Evolutionary conservation across 208 protist genomes (phyloP).

Genomic region (Sergeia podlipaevii): DNA sequence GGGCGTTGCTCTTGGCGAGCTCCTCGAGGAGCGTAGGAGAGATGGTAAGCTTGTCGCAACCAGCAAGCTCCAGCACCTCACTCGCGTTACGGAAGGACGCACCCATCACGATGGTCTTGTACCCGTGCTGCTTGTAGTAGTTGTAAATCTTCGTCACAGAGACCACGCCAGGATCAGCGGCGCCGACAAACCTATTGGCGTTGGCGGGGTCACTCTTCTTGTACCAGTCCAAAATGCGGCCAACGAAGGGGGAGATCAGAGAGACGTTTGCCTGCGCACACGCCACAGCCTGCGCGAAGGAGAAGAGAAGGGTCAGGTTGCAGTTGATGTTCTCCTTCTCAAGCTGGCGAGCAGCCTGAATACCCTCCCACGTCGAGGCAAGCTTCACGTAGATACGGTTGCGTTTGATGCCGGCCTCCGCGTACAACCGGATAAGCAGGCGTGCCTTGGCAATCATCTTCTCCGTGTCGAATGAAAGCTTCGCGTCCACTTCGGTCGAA

Average conservation of each 20-base stretch:
- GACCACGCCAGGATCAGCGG: slow-evolving; percentile 93
- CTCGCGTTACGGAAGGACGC: slow-evolving; percentile 95
- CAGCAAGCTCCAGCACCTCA: slow-evolving; percentile 93
- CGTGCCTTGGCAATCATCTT: slow-evolving; percentile 92
- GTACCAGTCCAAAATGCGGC: slow-evolving; percentile 97
- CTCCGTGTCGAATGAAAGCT: slow-evolving; percentile 95
- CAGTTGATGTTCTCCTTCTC: slow-evolving; percentile 96
- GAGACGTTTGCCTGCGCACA: slow-evolving; percentile 94
- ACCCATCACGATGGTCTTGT: slow-evolving; percentile 97
- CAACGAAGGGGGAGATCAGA: slow-evolving; percentile 97
- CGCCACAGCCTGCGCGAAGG: slow-evolving; percentile 92
- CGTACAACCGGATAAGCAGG: slow-evolving; percentile 94
- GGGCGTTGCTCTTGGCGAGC: slow-evolving; percentile 50
- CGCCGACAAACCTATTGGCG: slow-evolving; percentile 55
- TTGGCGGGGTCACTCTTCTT: slow-evolving; percentile 64
- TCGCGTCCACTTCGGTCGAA: slow-evolving; percentile 96
- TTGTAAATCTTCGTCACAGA: slow-evolving; percentile 95
- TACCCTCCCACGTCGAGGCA: slow-evolving; percentile 98
- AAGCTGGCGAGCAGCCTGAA: slow-evolving; percentile 90
- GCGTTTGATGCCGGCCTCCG: slow-evolving; percentile 87
- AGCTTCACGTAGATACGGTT: slow-evolving; percentile 97
- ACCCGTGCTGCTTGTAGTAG: slow-evolving; percentile 97
- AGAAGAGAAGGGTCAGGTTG: slow-evolving; percentile 98
- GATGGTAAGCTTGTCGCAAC: slow-evolving; percentile 98
- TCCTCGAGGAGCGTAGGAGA: slow-evolving; percentile 94